phyloP scores from a whole-genome alignment of 352 stramenopile genomes.

The Globisporangium barbulae region DNA sequence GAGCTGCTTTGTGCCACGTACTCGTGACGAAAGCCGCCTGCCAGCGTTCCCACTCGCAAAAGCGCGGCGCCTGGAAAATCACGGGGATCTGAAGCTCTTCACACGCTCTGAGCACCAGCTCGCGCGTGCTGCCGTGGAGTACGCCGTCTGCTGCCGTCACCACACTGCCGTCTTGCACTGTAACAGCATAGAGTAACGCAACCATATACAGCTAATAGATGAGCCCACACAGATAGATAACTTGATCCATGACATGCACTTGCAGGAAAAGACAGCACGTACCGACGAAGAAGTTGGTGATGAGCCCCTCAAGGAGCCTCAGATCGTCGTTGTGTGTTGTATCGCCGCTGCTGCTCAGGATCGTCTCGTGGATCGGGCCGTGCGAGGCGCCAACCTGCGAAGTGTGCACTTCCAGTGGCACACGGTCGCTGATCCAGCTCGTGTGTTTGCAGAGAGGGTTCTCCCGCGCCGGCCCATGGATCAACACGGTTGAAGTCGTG shows the following conservation, averaged over 20 bases:
- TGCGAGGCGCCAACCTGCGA: constrained; percentile 18
- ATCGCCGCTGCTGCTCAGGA: constrained; percentile 32
- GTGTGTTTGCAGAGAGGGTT: constrained; percentile 69
- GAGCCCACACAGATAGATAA: too few species aligned
- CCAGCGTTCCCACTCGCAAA: constrained; percentile 53
- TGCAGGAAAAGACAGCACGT: constrained; percentile 15
- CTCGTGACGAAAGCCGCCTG: constrained; percentile 75
- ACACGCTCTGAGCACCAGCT: constrained; percentile 62
- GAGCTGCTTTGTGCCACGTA: constrained; percentile 20
- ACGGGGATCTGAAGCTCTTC: constrained; percentile 52
- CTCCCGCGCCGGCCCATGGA: constrained; percentile 39
- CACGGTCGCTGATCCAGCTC: constrained; percentile 60
- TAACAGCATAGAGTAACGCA: neutral
- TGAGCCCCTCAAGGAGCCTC: constrained; percentile 65
- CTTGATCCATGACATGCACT: too few species aligned
- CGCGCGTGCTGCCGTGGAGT: constrained; percentile 55
- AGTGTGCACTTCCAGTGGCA: constrained; percentile 40
- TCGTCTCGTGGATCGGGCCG: constrained; percentile 47
- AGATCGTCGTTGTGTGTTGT: constrained; percentile 16
- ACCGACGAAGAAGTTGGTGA: constrained; percentile 83
- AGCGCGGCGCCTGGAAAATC: constrained; percentile 42
- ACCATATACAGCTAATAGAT: too few species aligned
- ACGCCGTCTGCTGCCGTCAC: constrained; percentile 46
- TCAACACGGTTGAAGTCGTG: constrained; percentile 37
- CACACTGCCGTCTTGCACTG: constrained; percentile 43